Evolutionary conservation across 192 early-diverging fungal species (phyloP), one percentile per base, ranked within the genome.

Genomic region (Paraglomus brasilianum): DNA sequence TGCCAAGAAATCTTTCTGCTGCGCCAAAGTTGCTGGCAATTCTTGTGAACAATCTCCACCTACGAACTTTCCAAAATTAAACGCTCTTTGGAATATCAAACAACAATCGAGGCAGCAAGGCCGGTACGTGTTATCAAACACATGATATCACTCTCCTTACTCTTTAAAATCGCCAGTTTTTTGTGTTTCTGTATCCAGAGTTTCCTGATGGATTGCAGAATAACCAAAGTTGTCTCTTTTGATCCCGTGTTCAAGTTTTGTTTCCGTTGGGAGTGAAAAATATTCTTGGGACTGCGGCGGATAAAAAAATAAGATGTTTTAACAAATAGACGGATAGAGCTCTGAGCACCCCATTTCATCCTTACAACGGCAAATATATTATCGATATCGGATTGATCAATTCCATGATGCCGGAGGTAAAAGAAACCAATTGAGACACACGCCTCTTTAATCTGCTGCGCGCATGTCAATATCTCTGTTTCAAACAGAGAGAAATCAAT

Each of bases 391-490:
- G 66, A 39, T 38, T 82, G 72, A 15, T 79, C 58, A 55, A 89
- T 71, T 22, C 83, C 85, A 69, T 88, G 87, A 70, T 88, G 84
- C 48, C 77, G 78, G 46, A 87, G 76, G 57, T 84, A 88, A 66
- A 88, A 82, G 69, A 89, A 89, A 13, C 85, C 86, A 51, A 83
- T 78, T 6, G 76, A 72, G 39, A 70, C 73, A 46, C 74, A 75
- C 14, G 87, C 88, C 13, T 78, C 75, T 41, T 74, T 47, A 9
- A 89, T 71, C 44, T 84, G 64, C 38, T 77, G 69, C 3, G 80
- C 79, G 43, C 83, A 80, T 45, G 71, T 73, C 1, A 60, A 21
- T 14, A 75, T 77, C 51, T 86, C 74, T 0, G 71, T 75, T 22
- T 72, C 58, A 65, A 87, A 87, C 36, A 74, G 41, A 21, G 75